phyloP scores from a whole-genome alignment of 2,329 filamentous ascomycete species.

The Colletotrichum sp. region DNA sequence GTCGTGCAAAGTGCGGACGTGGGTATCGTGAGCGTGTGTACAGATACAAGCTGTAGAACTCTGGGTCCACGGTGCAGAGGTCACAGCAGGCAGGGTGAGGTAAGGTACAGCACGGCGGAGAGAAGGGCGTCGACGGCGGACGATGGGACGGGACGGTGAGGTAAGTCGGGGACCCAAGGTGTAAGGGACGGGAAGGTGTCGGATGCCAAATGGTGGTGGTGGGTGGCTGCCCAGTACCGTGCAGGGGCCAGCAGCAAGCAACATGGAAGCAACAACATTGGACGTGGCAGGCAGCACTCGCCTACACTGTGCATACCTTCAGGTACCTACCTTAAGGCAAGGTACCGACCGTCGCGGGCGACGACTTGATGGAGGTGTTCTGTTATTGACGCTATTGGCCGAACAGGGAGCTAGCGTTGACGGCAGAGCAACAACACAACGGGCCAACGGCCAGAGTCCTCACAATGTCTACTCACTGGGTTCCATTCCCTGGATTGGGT shows the following conservation, averaged over 20 bases:
- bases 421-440: constrained; percentile 15
- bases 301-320: too few species aligned
- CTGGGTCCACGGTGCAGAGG: neutral
- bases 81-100: neutral
- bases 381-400: neutral
- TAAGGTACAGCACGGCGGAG: neutral
- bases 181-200: neutral
- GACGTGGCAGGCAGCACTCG: too few species aligned
- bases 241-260: neutral
- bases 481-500: neutral
- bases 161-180: neutral
- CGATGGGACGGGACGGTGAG: neutral
- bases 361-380: neutral
- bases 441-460: neutral
- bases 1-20: neutral
- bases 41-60: neutral
- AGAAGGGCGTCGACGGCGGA: neutral
- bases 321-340: too few species aligned
- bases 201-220: neutral
- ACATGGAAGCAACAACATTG: neutral
- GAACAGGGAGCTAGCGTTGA: neutral
- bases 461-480: neutral
- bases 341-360: neutral
- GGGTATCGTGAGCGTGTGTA: neutral
- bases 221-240: neutral